Conservation (phyloP, 352 stramenopile species). For the Pythium volutum region DNA sequence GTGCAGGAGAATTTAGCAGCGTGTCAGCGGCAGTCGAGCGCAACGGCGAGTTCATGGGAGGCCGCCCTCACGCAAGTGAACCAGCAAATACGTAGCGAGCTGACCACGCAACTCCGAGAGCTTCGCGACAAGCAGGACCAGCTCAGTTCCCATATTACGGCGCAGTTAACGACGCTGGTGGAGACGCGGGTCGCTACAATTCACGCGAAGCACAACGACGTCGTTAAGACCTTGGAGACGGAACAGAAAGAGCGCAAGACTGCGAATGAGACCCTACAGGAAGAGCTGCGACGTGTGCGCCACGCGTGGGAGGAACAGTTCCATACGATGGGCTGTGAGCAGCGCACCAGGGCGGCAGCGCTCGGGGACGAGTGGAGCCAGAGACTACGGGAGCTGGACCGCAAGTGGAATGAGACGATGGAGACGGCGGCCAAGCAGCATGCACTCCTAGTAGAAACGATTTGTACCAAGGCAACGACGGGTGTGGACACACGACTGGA, state of each 20-base stretch:
- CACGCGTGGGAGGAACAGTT: conserved; percentile 52
- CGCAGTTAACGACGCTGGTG: not conserved
- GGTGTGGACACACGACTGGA: conserved; percentile 26
- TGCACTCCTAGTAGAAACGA: not conserved
- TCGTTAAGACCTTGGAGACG: conserved; percentile 20
- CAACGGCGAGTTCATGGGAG: not conserved
- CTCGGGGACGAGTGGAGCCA: conserved; percentile 31
- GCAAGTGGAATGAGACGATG: conserved; percentile 19
- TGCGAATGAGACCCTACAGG: conserved; percentile 32
- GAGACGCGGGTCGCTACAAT: conserved; percentile 9
- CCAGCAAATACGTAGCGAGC: conserved; percentile 12
- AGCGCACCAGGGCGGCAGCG: conserved; percentile 30
- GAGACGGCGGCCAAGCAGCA: conserved; percentile 4
- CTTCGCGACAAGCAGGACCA: conserved; percentile 19
- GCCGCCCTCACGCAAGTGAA: conserved; percentile 9
- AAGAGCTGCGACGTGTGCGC: conserved; percentile 41
- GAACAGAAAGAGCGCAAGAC: conserved; percentile 54
- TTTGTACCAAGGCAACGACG: not conserved
- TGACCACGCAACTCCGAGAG: conserved; percentile 7
- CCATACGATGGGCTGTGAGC: conserved; percentile 37
- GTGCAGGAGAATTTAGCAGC: conserved; percentile 10
- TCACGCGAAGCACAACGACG: conserved; percentile 16
- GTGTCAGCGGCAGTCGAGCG: conserved; percentile 4
- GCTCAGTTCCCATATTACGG: not conserved
- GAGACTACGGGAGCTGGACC: conserved; percentile 22